Evolutionary conservation across 805 yeast genomes (phyloP), one percentile per base, ranked within the genome.

Genomic region (Candida silvatica): DNA sequence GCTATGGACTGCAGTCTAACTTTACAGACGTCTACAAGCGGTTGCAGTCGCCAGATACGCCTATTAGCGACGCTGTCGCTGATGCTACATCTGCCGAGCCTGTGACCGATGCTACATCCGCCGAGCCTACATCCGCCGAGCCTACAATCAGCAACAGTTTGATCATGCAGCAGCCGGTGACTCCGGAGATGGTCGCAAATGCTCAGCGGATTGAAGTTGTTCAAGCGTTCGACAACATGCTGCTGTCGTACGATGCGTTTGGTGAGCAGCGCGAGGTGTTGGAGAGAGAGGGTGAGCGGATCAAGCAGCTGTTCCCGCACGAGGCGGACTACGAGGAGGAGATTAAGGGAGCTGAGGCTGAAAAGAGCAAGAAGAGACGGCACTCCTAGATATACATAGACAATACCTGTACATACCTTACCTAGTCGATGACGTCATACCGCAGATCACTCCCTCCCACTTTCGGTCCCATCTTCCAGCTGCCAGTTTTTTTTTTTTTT

Each of bases 201-300:
- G 47, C 54, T 4, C 23, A 40, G 2, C 24, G 38, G 3, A 42
- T 46, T 14, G 44, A 48, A 54, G 51, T 56, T 61, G 60, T 58
- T 8, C 66, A 76, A 51, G 87, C 81, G 1, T 78, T 75, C 50
- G 90, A 80, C 51, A 74, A 80, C 20, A 76, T 78, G 80, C 61
- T 66, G 36, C 59, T 76, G 7, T 56, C 56, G 31, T 60, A 65
- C 36, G 59, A 59, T 4, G 64, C 67, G 16, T 60, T 80, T 32
- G 64, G 64, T 25, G 27, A 36, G 12, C 64, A 59, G 35, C 40
- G 52, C 26, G 39, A 37, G 5, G 44, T 52, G 3, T 47, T 56
- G 28, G 50, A 47, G 19, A 52, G 43, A 20, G 61, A 62, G 23
- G 52, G 51, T 26, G 39, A 42, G 22, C 44, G 25, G 54, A 38